Percentiles rank a stretch among this genome's conserved stretches.
Evolutionary conservation across 306 rosid genomes (phyloP).

Genomic region (Inga oerstediana): DNA sequence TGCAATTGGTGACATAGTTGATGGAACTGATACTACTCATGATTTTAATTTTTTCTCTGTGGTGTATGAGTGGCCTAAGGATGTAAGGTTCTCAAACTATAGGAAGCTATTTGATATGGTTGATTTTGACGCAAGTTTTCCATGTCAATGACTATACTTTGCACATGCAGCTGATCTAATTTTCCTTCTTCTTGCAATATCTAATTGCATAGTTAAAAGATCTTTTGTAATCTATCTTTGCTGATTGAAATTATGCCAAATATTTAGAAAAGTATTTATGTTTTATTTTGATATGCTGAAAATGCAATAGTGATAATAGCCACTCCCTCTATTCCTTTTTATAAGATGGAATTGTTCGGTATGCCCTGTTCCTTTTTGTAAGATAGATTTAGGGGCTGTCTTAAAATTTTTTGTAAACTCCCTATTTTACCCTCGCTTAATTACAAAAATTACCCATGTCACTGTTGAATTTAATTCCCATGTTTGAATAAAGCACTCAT

Average conservation of each 20-base stretch:
- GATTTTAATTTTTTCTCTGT: slow-evolving; percentile 96
- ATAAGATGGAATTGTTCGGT: no score
- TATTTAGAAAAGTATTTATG: slow-evolving; percentile 4
- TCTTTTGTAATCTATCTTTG: not conserved
- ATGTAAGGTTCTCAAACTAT: slow-evolving; percentile 69
- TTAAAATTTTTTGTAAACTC: no score
- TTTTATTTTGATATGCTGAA: slow-evolving; percentile 14
- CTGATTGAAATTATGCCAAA: slow-evolving; percentile 14
- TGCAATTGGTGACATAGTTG: slow-evolving; percentile 96
- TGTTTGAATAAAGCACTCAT: no score
- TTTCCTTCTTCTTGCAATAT: not conserved
- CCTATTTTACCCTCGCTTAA: no score
- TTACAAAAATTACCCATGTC: no score
- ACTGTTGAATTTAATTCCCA: no score
- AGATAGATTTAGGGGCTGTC: no score
- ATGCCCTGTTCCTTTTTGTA: no score
- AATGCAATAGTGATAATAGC: not conserved
- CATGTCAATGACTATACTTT: slow-evolving; percentile 26
- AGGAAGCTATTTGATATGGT: slow-evolving; percentile 33
- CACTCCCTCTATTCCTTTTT: no score
- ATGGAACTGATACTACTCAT: slow-evolving; percentile 96
- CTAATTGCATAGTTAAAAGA: slow-evolving; percentile 6
- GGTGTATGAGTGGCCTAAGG: slow-evolving; percentile 95
- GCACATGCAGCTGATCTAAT: slow-evolving; percentile 10
- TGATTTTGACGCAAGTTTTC: slow-evolving; percentile 18